phyloP scores from a whole-genome alignment of 2,329 filamentous ascomycete species.

The Penicillium sp. region DNA sequence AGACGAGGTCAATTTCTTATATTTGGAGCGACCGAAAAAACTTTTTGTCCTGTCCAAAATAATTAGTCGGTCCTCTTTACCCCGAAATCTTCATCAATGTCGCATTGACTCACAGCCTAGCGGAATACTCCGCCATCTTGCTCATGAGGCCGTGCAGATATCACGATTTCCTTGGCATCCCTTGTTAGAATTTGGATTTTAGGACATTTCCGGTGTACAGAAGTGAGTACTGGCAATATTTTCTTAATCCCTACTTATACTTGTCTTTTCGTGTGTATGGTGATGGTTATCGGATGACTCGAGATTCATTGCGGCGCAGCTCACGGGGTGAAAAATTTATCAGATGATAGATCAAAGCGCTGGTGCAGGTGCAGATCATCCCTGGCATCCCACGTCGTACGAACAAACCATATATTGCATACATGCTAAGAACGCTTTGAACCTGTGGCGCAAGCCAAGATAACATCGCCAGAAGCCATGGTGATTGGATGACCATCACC shows the following conservation, averaged over 20 bases:
- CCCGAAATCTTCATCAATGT: neutral
- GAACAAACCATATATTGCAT: neutral
- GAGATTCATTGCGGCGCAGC: neutral
- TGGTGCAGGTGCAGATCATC: neutral
- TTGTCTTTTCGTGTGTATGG: neutral
- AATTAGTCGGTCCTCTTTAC: neutral
- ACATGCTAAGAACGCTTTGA: neutral
- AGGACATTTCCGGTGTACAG: too few relatives aligned
- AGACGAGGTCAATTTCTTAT: neutral
- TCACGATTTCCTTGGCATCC: neutral
- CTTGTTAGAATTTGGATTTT: neutral
- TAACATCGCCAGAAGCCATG: neutral
- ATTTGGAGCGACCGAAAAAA: neutral
- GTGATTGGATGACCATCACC: neutral
- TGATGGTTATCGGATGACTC: neutral
- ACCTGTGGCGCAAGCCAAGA: neutral
- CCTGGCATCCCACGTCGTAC: neutral
- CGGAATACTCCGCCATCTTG: neutral
- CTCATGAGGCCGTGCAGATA: neutral
- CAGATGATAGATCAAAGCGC: slow-evolving; percentile 1
- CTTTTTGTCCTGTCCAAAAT: neutral
- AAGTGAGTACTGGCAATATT: neutral
- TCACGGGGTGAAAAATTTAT: neutral
- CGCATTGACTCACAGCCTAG: neutral
- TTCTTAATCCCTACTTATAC: neutral